Base-by-base conservation (phyloP, 106 monocot species). In the Dendrobium nobile region DNA sequence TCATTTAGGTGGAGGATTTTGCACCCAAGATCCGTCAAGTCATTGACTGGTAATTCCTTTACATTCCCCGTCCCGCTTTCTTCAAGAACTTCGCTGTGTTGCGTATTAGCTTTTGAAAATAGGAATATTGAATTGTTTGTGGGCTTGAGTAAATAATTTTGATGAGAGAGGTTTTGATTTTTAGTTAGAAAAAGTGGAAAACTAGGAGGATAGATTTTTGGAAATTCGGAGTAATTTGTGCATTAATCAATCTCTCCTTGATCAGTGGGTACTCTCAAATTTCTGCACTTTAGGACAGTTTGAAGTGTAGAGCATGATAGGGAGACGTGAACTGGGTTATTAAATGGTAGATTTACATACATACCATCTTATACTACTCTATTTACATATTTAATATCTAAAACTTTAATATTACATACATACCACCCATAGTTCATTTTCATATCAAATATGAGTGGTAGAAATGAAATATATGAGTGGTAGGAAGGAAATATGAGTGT, bases 1-100 rank as follows among this genome's bases (percentile, higher is more conserved):
- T 59, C 20, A 73, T 68, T 17, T 56, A 88, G 88, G 73, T 82
- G 33, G 78, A 83, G 77, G 83, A 85, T 37, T 88, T 88, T 72
- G 83, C 61, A 31, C 88, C 88, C 28, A 88, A 88, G 70, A 86
- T 88, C 37, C 72, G 75, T 67, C 85, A 86, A 74, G 85, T 88
- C 15, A 56, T 88, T 24, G 83, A 83, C 67, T 88, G 88, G 88
- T 88, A 88, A 44, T 77, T 24, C 13, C 26, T 16, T 13, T 67
- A 16, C 18, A 18, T n/a, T n/a, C 75, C 0, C 48, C n/a, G 6
- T 9, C 5, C 19, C 8, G 4, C 7, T 28, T 41, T 16, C 15
- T 33, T 18, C 33, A 55, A 16, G 18, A 16, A 17, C 3, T 28
- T 15, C 43, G 28, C 28, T 17, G 0, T 67, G 27, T 28, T 56